Percentiles rank a stretch among this genome's conserved stretches.
Conservation (phyloP, 2,329 filamentous ascomycete species). For the Fusarium metavorans region DNA sequence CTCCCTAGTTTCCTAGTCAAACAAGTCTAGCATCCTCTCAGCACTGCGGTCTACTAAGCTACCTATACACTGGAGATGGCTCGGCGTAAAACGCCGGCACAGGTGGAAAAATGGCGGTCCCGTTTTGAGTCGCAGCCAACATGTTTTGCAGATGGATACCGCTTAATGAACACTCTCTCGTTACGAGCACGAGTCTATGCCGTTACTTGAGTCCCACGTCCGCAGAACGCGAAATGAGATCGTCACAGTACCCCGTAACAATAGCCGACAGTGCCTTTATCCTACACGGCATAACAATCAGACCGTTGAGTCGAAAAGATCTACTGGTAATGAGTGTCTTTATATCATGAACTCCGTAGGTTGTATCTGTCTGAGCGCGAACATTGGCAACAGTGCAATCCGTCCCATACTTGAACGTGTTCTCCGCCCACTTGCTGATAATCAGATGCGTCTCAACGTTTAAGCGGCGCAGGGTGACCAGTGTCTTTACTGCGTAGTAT, state of each 20-base stretch:
- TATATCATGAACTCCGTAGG: not conserved
- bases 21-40: constrained; percentile 21
- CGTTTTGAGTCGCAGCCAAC: constrained; percentile 8
- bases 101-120: constrained; percentile 21
- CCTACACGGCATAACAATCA: constrained; percentile 21
- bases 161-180: constrained; percentile 12
- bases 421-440: not conserved
- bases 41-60: constrained; percentile 22
- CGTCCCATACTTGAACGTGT: not conserved
- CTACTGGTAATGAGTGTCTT: not conserved
- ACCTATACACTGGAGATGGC: constrained; percentile 12
- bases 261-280: constrained; percentile 18
- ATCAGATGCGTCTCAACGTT: not conserved
- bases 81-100: constrained; percentile 20
- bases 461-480: not conserved
- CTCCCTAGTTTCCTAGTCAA: constrained; percentile 9
- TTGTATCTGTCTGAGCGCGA: not conserved
- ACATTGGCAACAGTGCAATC: not conserved
- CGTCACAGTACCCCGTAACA: constrained; percentile 5
- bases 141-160: constrained; percentile 27
- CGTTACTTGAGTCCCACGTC: constrained; percentile 26
- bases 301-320: constrained; percentile 16
- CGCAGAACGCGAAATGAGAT: constrained; percentile 10
- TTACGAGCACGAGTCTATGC: not conserved
- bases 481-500: not conserved